These are phyloP conservation scores for Coemansia sp. DNA, from an alignment of 192 early-diverging fungal genomes.

Conservation along the genomic window DNA sequence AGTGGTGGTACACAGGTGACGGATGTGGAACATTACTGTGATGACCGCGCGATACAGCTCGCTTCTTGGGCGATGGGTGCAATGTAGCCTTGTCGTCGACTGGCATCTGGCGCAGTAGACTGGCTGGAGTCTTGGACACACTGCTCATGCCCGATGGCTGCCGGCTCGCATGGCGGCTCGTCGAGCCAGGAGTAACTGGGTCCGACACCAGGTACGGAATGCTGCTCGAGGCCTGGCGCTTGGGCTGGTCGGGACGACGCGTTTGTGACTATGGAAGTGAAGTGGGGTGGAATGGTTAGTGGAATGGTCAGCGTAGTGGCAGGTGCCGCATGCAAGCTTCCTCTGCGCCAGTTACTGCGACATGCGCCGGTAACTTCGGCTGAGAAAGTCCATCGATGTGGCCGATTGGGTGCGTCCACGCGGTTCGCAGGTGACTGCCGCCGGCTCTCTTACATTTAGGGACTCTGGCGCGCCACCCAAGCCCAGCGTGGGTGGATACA, in stretches of 20 bases:
- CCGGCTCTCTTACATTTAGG: conserved; percentile 37
- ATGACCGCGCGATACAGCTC: conserved; percentile 46
- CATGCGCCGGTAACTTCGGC: conserved; percentile 13
- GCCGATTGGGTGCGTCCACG: conserved; percentile 40
- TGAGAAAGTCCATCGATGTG: conserved; percentile 18
- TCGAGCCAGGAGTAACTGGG: not conserved
- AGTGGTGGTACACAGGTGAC: conserved; percentile 37
- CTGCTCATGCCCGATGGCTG: conserved; percentile 7
- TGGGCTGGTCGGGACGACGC: not conserved
- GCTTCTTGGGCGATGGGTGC: conserved; percentile 53
- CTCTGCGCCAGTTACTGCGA: conserved; percentile 4
- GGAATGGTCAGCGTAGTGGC: not conserved
- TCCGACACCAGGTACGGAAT: not conserved
- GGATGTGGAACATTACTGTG: conserved; percentile 48
- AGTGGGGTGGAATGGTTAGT: not conserved
- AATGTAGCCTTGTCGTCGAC: conserved; percentile 27
- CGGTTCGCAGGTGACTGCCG: not conserved
- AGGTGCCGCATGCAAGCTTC: too few relatives aligned
- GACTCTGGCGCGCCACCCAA: conserved; percentile 6
- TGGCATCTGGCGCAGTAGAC: conserved; percentile 32
- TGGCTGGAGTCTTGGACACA: conserved; percentile 21
- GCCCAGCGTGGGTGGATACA: conserved; percentile 40
- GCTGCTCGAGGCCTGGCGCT: conserved; percentile 4
- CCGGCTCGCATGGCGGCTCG: not conserved
- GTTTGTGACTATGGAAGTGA: not conserved